Base-by-base conservation (phyloP, 2,329 filamentous ascomycete genomes). In the Zasmidium citrigriseum region DNA sequence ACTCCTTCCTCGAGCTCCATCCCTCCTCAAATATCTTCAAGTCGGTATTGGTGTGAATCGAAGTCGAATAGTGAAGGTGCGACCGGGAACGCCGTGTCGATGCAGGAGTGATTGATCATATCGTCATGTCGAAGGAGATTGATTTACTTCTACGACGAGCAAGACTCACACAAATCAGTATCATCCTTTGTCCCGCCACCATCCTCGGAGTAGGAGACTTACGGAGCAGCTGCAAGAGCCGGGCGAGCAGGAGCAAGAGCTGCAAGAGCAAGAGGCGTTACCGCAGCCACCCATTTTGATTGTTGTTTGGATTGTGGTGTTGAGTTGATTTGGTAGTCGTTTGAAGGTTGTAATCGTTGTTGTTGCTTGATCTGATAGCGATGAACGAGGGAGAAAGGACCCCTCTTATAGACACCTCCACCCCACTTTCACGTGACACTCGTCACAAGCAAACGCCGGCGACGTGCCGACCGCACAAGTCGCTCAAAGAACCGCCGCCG, bases 241-340 rank as follows among this genome's bases (percentile, higher is more conserved):
- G 18, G 67, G 55, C 18, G 68, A 63, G 61, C 68, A 71, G 52
- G 58, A 54, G 70, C 67, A 70, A 58, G 61, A 64, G 59, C 64
- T 57, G 68, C 69, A 71, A 24, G 68, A 64, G 69, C 69, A 71
- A 48, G 61, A 62, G 46, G 68, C 57, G 65, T 70, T 71, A 46
- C 69, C 70, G 60, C 70, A 72, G 68, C 69, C 69, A 58, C 65
- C 67, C 70, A 72, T 72, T 53, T 57, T 69, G 66, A 59, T 58
- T 53, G 56, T 58, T 59, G 56, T 58, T 59, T 60, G 45, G 22
- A 25, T 47, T 52, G 46, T 54, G 12, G 55, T 54, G 44, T 44
- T 56, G 22, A 50, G 52, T 60, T 50, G 59, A 41, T 54, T 46
- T 29, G 38, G 47, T 38, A 46, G 55, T 54, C 44, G 14, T 49